Percentiles rank a stretch among this genome's conserved stretches.
These are phyloP conservation scores for Postia placenta DNA, from an alignment of 768 basidiomycete genomes.

Conservation along the genomic window DNA sequence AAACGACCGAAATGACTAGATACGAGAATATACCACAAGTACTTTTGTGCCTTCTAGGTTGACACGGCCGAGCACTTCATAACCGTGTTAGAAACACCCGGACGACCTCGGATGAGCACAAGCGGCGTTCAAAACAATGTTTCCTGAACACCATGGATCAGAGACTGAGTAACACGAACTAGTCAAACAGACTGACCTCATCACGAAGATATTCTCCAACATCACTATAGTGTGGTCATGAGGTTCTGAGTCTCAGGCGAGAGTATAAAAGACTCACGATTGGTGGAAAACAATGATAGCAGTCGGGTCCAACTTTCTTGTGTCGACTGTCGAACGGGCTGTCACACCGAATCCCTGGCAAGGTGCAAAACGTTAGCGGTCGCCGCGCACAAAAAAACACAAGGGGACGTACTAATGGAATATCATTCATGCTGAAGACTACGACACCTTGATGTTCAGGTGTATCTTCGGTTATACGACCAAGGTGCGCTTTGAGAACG, in stretches of 20 bases:
- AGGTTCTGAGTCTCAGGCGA: neutral
- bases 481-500: constrained; percentile 97
- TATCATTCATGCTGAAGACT: constrained; percentile 92
- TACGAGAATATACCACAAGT: constrained; percentile 10
- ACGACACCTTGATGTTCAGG: constrained; percentile 99
- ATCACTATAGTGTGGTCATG: constrained; percentile 48
- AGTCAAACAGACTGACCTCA: constrained; percentile 50
- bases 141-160: constrained; percentile 42
- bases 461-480: constrained; percentile 96
- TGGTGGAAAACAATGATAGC: constrained; percentile 98
- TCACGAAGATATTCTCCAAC: constrained; percentile 98
- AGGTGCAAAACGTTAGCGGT: constrained; percentile 6
- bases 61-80: constrained; percentile 39
- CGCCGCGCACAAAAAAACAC: too few relatives aligned
- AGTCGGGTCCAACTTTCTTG: constrained; percentile 94
- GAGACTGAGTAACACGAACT: constrained; percentile 3
- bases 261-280: constrained; percentile 50
- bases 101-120: neutral
- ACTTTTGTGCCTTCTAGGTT: constrained; percentile 1
- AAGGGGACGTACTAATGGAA: constrained; percentile 68
- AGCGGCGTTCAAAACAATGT: constrained; percentile 54
- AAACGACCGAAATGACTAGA: constrained; percentile 5
- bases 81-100: constrained; percentile 3
- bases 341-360: constrained; percentile 95
- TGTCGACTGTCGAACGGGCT: constrained; percentile 91